These are phyloP conservation scores for Saturnispora kantuleensis DNA, from an alignment of 805 yeast species.

Conservation along the genomic window DNA sequence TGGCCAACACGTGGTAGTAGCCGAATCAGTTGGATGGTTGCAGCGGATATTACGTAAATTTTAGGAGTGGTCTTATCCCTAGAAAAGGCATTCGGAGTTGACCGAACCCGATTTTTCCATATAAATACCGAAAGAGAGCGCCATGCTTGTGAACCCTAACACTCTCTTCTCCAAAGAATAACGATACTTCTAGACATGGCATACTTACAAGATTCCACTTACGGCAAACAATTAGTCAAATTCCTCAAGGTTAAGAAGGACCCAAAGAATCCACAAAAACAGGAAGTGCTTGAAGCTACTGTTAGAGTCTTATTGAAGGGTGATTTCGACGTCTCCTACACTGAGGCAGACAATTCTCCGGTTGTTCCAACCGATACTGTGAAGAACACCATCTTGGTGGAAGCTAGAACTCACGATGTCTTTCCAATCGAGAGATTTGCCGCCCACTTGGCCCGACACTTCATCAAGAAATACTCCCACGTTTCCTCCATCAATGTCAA, in stretches of 20 bases:
- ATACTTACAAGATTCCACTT: constrained; percentile 41
- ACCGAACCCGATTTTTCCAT: too few relatives aligned
- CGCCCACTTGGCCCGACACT: constrained; percentile 73
- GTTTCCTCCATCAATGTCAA: constrained; percentile 61
- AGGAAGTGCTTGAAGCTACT: constrained; percentile 79
- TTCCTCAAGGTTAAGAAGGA: constrained; percentile 82
- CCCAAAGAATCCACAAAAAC: constrained; percentile 58
- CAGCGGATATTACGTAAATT: too few relatives aligned
- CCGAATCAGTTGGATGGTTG: too few relatives aligned
- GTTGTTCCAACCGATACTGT: constrained; percentile 93
- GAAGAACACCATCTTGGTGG: constrained; percentile 75
- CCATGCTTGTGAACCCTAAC: neutral
- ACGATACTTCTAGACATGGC: constrained; percentile 16
- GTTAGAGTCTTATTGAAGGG: constrained; percentile 71
- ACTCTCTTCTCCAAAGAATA: neutral
- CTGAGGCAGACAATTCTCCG: constrained; percentile 79
- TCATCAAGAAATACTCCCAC: constrained; percentile 65
- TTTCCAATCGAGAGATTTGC: constrained; percentile 92
- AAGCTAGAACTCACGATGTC: constrained; percentile 73
- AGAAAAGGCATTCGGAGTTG: too few relatives aligned
- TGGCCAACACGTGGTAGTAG: too few relatives aligned
- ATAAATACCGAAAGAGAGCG: neutral
- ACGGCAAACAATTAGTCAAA: constrained; percentile 91
- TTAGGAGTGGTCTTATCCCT: too few relatives aligned
- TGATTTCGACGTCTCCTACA: constrained; percentile 69